These are phyloP conservation scores for Aspergillus cristatus DNA, from an alignment of 495 filamentous ascomycete species.

Conservation along the genomic window DNA sequence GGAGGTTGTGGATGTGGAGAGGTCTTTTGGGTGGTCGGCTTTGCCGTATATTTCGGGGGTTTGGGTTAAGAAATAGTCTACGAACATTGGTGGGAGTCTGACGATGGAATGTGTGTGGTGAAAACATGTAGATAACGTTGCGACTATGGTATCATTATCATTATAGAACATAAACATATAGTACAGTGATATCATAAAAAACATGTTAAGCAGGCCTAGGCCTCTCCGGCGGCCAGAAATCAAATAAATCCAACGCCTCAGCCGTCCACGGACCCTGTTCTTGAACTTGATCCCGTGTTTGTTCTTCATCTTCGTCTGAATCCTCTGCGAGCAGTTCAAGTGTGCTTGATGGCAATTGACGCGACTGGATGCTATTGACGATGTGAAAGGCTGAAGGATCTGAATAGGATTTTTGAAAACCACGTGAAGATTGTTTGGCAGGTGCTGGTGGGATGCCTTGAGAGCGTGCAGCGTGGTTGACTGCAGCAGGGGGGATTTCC, in stretches of 20 bases:
- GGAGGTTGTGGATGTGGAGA: constrained; percentile 43
- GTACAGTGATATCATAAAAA: constrained; percentile 1
- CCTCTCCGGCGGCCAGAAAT: constrained; percentile 40
- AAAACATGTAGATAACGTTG: too few relatives aligned
- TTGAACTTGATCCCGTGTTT: constrained; percentile 1
- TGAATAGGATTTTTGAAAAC: constrained; percentile 29
- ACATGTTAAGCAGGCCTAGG: constrained; percentile 20
- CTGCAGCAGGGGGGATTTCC: background rate
- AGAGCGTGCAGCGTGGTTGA: background rate
- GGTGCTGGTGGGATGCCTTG: constrained; percentile 1
- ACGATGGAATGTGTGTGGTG: too few relatives aligned
- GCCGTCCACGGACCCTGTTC: constrained; percentile 45
- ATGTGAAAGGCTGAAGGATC: constrained; percentile 22
- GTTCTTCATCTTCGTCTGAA: constrained; percentile 3
- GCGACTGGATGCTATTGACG: constrained; percentile 6
- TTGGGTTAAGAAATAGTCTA: constrained; percentile 34
- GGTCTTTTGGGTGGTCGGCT: constrained; percentile 34
- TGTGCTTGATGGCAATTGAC: constrained; percentile 11
- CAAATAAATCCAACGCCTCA: constrained; percentile 52
- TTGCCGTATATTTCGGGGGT: constrained; percentile 50
- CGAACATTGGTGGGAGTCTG: constrained; percentile 2
- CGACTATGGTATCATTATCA: too few relatives aligned
- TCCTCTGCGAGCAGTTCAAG: constrained; percentile 3
- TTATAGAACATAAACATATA: background rate
- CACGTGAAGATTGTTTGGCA: constrained; percentile 9